Evolutionary conservation across 305 asterid genomes (phyloP).

Genomic region (Solanum hybrid): DNA sequence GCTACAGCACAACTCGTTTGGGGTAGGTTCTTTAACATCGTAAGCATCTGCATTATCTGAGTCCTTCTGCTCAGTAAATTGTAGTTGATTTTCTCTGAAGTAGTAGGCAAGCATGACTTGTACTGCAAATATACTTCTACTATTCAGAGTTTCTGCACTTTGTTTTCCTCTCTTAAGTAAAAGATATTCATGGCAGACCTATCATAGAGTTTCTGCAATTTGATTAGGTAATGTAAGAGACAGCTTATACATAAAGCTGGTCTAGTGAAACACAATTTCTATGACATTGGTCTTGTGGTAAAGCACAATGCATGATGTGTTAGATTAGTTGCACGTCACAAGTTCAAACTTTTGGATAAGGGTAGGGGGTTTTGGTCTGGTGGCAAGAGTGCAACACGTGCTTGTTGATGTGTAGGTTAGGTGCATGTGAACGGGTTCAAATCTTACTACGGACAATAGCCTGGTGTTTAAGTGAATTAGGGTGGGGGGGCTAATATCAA

Average conservation of each 20-base stretch:
- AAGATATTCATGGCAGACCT: not conserved
- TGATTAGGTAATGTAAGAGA: not conserved
- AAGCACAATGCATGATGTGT: not conserved
- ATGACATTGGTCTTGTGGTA: not conserved
- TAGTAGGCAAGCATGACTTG: not conserved
- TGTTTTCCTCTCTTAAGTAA: not conserved
- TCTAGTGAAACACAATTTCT: not conserved
- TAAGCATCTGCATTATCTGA: not conserved
- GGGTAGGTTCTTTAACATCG: constrained; percentile 48
- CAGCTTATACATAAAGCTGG: not conserved
- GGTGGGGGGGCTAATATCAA: not conserved
- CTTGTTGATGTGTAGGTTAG: not conserved
- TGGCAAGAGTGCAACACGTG: not conserved
- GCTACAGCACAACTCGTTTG: constrained; percentile 78
- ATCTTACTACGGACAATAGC: not conserved
- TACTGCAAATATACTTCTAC: not conserved
- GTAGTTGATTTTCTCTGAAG: not conserved
- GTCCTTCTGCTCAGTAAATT: not conserved
- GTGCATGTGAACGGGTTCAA: not conserved
- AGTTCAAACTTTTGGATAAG: not conserved
- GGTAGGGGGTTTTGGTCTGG: not conserved
- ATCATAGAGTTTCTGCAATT: not conserved
- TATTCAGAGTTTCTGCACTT: not conserved
- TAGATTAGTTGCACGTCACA: not conserved
- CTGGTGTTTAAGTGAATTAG: not conserved